Base-by-base conservation (phyloP, 768 basidiomycete genomes). In the Tylopilus intermedius region DNA sequence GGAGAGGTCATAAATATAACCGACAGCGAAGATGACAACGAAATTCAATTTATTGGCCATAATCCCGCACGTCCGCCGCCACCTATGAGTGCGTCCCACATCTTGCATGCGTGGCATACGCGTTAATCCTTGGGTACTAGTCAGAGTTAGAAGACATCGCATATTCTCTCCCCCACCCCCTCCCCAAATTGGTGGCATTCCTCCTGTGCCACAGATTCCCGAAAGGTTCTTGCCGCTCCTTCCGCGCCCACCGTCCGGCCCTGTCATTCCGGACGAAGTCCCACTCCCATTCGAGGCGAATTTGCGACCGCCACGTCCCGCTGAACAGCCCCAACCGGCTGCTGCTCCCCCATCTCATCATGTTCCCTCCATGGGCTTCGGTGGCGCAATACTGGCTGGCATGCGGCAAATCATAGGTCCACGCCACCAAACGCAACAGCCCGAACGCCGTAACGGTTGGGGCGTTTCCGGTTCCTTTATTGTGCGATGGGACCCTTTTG, bases 321-420 rank as follows among this genome's bases (percentile, higher is more conserved):
- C 35, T 43, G 66, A 51, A 15, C 63, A 58, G 8, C 65, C 69
- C 2, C 58, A 61, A 2, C 62, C 62, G 1, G 65, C 71, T 5
- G 72, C 76, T 24, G 76, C 78, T 2, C 67, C 73, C 24, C 76
- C 78, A 4, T 82, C 82, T 41, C 81, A 81, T 54, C 76, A 78
- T 50, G 68, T 75, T 3, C 86, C 86, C 18, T 55, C 72, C 7
- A 80, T 88, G 75, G 82, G 82, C 13, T 66, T 88, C 22, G 86
- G 86, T 8, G 86, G 86, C 21, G 85, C 80, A 2, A 58, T 86
- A 4, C 68, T 86, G 6, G 73, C 83, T 9, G 61, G 71, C 15
- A 68, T 69, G 39, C 64, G 70, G 11, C 71, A 65, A 41, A 53
- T 67, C 33, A 56, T 66, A 7, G 50, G 35, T 22, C 57, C 57